Conservation (phyloP, 2,329 filamentous ascomycete species). For the Fusarium algeriense region DNA sequence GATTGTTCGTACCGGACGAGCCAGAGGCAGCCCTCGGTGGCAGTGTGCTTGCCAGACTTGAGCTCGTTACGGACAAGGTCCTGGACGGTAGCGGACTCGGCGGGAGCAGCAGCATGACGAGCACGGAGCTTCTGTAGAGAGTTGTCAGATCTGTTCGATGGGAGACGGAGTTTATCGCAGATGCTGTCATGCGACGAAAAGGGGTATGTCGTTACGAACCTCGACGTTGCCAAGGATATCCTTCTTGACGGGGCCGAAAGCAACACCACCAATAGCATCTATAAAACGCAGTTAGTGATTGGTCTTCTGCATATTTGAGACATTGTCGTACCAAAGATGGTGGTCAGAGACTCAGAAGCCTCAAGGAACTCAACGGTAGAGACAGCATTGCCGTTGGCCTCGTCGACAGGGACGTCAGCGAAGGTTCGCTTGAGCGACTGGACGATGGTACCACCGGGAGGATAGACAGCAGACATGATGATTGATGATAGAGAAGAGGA, state of each 20-base stretch:
- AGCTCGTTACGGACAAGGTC: conserved; percentile 87
- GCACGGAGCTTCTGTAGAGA: conserved; percentile 83
- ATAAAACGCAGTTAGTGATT: conserved; percentile 22
- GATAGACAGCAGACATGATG: conserved; percentile 67
- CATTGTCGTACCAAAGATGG: conserved; percentile 78
- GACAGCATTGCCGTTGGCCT: conserved; percentile 80
- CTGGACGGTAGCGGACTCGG: conserved; percentile 86
- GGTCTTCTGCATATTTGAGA: neutral
- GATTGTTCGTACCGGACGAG: conserved; percentile 75
- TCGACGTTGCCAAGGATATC: conserved; percentile 94
- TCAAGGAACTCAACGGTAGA: conserved; percentile 90
- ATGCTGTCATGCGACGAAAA: conserved; percentile 3
- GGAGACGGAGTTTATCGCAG: neutral
- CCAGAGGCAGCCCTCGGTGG: conserved; percentile 93
- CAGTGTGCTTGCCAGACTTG: conserved; percentile 87
- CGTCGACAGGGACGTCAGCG: conserved; percentile 81
- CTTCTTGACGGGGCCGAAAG: conserved; percentile 90
- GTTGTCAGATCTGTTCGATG: conserved; percentile 33
- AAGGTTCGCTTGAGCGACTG: conserved; percentile 88
- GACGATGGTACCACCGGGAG: conserved; percentile 82
- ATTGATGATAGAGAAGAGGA: conserved; percentile 6
- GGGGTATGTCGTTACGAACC: conserved; percentile 60
- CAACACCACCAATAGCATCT: conserved; percentile 76
- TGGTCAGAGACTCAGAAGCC: conserved; percentile 86
- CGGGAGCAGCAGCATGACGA: conserved; percentile 81